A percentile compares a stretch with the other conserved stretches of the same genome.
These are phyloP conservation scores for Dryas integrifolia DNA, from an alignment of 331 rosid genomes.

Conservation along the genomic window DNA sequence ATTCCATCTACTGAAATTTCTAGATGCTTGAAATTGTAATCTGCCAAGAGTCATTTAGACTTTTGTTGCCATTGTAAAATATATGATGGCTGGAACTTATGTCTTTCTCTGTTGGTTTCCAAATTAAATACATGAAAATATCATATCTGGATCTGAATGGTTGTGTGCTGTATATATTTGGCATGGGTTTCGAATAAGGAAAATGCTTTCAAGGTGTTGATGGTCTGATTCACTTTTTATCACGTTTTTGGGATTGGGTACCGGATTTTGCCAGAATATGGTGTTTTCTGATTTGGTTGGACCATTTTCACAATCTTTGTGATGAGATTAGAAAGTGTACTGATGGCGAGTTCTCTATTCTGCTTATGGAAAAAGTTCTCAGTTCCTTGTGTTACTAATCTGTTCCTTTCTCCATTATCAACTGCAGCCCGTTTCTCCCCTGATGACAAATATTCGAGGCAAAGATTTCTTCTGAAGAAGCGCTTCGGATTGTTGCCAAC, in stretches of 20 bases:
- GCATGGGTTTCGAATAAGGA: background rate
- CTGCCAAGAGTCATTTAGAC: background rate
- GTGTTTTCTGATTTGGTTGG: background rate
- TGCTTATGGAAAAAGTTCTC: background rate
- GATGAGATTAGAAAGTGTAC: background rate
- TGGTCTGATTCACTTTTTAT: background rate
- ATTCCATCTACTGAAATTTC: background rate
- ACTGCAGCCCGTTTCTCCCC: conserved; percentile 93
- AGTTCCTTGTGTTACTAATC: background rate
- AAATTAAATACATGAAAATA: too few relatives aligned
- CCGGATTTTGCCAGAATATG: background rate
- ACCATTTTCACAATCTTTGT: background rate
- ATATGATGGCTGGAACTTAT: background rate
- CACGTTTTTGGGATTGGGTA: background rate
- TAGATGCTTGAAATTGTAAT: background rate
- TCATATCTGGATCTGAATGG: background rate
- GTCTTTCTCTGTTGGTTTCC: background rate
- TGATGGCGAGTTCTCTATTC: background rate
- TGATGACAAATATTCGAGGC: conserved; percentile 77
- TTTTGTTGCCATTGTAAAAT: background rate
- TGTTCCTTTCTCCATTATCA: conserved; percentile 22
- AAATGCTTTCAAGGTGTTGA: background rate
- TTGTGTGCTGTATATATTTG: background rate
- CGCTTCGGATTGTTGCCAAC: conserved; percentile 88
- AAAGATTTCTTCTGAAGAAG: conserved; percentile 79